These are phyloP conservation scores for Barnettozyma salicaria DNA, from an alignment of 805 yeast species.

Conservation along the genomic window DNA sequence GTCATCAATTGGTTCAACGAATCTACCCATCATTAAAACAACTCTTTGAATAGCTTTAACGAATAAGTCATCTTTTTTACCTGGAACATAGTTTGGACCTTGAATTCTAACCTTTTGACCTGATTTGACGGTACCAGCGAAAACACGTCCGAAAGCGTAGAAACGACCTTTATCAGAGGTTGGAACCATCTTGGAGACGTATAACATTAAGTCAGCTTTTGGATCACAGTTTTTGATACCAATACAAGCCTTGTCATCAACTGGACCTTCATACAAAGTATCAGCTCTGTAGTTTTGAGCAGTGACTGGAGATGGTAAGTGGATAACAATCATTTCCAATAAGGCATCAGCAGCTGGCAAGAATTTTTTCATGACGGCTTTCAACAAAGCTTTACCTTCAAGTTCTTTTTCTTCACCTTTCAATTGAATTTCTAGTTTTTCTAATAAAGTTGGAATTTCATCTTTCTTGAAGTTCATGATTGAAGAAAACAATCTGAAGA, in stretches of 20 bases:
- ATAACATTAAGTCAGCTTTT: slow-evolving; percentile 94
- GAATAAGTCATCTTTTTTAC: slow-evolving; percentile 97
- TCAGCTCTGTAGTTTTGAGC: slow-evolving; percentile 99
- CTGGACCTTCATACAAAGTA: slow-evolving; percentile 98
- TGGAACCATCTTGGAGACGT: slow-evolving; percentile 99
- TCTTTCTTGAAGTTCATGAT: slow-evolving; percentile 99
- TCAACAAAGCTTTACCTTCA: slow-evolving; percentile 97
- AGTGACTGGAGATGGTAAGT: slow-evolving; percentile 99
- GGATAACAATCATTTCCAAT: slow-evolving; percentile 96
- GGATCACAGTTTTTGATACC: slow-evolving; percentile 99
- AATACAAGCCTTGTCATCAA: slow-evolving; percentile 81
- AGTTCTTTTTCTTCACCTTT: slow-evolving; percentile 97
- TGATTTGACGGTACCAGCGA: slow-evolving; percentile 98
- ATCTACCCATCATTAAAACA: slow-evolving; percentile 99
- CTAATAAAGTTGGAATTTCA: slow-evolving; percentile 85
- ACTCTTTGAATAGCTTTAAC: slow-evolving; percentile 97
- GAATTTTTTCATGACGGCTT: slow-evolving; percentile 99
- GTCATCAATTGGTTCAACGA: slow-evolving; percentile 96
- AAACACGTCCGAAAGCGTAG: slow-evolving; percentile 99
- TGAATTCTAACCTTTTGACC: slow-evolving; percentile 99
- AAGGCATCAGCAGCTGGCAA: slow-evolving; percentile 99
- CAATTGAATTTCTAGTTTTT: slow-evolving; percentile 87
- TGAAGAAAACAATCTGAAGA: slow-evolving; percentile 93
- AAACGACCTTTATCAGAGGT: slow-evolving; percentile 99
- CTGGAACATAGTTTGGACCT: slow-evolving; percentile 99